These are phyloP conservation scores for Neurospora pannonica DNA, from an alignment of 495 filamentous ascomycete genomes.

Conservation along the genomic window DNA sequence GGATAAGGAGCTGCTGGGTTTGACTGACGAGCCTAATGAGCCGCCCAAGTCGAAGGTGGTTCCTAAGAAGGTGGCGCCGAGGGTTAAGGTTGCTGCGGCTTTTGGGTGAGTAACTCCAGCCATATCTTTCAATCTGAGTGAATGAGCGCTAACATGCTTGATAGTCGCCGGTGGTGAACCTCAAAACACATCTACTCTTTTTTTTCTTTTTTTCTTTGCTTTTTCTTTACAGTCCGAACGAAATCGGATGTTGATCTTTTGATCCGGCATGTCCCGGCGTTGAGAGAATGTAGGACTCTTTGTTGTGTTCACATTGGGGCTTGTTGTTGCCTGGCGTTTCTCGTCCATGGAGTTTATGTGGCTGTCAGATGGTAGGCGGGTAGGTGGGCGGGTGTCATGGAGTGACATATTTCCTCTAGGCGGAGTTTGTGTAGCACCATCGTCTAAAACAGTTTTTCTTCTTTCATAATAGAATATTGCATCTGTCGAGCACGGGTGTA, in stretches of 20 bases:
- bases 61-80: slow-evolving; percentile 5
- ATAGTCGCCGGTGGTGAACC: background rate
- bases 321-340: background rate
- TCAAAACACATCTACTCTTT: background rate
- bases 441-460: background rate
- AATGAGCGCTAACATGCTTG: background rate
- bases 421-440: background rate
- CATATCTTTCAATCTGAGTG: background rate
- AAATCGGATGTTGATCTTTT: background rate
- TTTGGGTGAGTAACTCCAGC: slow-evolving; percentile 12
- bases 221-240: background rate
- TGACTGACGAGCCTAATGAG: slow-evolving; percentile 9
- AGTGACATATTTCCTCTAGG: background rate
- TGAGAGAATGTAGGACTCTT: background rate
- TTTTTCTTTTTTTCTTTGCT: background rate
- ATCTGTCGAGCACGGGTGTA: background rate
- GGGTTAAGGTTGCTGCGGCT: slow-evolving; percentile 18
- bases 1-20: slow-evolving; percentile 16
- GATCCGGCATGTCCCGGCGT: background rate
- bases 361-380: background rate
- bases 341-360: background rate
- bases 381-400: background rate
- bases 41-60: background rate
- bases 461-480: background rate
- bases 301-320: background rate